Percentiles rank a stretch among this genome's conserved stretches.
phyloP scores from a whole-genome alignment of 2,329 filamentous ascomycete genomes.

The Colletotrichum sp. region DNA sequence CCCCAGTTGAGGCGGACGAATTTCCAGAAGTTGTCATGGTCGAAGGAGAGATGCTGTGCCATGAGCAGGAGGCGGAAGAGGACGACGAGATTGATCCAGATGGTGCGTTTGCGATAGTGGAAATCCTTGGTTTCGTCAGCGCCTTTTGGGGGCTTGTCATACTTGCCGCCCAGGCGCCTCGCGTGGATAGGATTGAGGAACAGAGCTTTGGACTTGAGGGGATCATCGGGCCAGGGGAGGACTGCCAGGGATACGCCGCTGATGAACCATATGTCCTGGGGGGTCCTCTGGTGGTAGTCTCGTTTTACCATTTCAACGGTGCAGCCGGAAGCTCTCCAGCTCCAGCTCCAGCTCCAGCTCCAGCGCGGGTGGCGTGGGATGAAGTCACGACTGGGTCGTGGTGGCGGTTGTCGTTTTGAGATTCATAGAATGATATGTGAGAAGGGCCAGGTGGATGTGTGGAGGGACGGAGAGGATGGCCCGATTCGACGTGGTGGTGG shows the following conservation, averaged over 20 bases:
- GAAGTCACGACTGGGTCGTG: background rate
- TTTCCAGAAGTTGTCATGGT: background rate
- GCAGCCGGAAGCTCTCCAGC: background rate
- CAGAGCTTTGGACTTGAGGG: background rate
- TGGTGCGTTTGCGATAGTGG: background rate
- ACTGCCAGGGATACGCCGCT: background rate
- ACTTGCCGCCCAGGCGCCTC: background rate
- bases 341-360: background rate
- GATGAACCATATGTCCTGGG: background rate
- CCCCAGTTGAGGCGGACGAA: background rate
- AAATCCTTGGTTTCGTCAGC: background rate
- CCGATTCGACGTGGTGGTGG: background rate
- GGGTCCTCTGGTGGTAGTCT: background rate
- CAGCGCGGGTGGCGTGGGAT: background rate
- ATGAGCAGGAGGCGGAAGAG: background rate
- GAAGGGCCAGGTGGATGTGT: background rate
- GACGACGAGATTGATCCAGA: conserved; percentile 4
- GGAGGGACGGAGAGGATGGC: background rate
- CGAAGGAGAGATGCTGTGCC: conserved; percentile 5
- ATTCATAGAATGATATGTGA: background rate
- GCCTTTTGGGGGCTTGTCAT: background rate
- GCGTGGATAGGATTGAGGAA: background rate
- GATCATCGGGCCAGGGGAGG: background rate
- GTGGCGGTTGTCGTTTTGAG: background rate
- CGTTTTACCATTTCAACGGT: background rate